phyloP scores from a whole-genome alignment of 805 yeast genomes.

The Kuraishia floccosa region DNA sequence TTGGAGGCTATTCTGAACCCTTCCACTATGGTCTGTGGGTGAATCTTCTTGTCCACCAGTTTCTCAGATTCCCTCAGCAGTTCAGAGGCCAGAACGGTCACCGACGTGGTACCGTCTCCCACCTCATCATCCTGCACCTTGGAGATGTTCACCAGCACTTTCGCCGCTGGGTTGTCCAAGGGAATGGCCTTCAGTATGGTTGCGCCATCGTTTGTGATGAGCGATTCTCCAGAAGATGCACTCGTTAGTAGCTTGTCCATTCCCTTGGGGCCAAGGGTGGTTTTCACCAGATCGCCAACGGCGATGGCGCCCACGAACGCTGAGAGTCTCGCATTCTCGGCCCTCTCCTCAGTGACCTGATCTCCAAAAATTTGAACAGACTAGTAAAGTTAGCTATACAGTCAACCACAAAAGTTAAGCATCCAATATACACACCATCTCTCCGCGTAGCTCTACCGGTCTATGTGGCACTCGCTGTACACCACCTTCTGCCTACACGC shows the following conservation, averaged over 20 bases:
- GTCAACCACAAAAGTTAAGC: too few species aligned
- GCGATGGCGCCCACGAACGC: slow-evolving; percentile 99
- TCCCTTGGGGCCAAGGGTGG: slow-evolving; percentile 96
- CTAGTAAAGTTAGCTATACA: too few species aligned
- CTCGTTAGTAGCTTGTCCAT: slow-evolving; percentile 94
- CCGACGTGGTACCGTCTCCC: slow-evolving; percentile 98
- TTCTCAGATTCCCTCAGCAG: slow-evolving; percentile 89
- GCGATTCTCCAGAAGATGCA: slow-evolving; percentile 63
- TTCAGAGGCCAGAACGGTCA: slow-evolving; percentile 85
- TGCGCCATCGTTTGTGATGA: slow-evolving; percentile 97
- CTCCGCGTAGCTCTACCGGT: too few species aligned
- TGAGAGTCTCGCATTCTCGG: slow-evolving; percentile 94
- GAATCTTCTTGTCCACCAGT: slow-evolving; percentile 84
- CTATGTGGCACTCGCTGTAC: too few species aligned
- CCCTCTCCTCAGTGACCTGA: slow-evolving; percentile 95
- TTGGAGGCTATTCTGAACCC: slow-evolving; percentile 85
- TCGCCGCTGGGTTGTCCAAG: slow-evolving; percentile 95
- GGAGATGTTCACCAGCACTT: slow-evolving; percentile 86
- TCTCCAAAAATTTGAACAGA: slow-evolving; percentile 93
- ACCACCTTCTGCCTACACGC: too few species aligned
- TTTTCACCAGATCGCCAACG: slow-evolving; percentile 92
- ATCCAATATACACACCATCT: too few species aligned
- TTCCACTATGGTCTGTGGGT: slow-evolving; percentile 95
- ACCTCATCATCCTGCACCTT: slow-evolving; percentile 97
- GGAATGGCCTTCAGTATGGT: slow-evolving; percentile 92